These are phyloP conservation scores for Cladorrhinum sp. DNA, from an alignment of 2,329 filamentous ascomycete genomes.

Conservation along the genomic window DNA sequence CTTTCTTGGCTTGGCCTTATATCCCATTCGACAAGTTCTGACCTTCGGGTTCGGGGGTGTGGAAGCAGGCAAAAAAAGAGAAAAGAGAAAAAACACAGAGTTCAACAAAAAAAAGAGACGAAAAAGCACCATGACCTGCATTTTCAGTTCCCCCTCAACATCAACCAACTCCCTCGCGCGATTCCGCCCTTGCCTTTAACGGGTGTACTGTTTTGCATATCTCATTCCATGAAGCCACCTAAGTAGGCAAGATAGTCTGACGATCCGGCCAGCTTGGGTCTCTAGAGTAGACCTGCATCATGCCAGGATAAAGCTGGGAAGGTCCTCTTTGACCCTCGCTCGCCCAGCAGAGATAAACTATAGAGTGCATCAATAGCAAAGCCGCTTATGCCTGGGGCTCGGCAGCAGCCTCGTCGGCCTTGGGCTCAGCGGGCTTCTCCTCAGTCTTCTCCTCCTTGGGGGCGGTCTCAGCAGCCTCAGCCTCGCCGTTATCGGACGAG, in stretches of 20 bases:
- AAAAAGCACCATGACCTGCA: slow-evolving; percentile 38
- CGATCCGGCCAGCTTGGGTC: slow-evolving; percentile 7
- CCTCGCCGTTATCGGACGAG: slow-evolving; percentile 83
- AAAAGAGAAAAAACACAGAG: slow-evolving; percentile 22
- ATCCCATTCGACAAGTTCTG: slow-evolving; percentile 6
- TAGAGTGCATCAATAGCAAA: slow-evolving; percentile 9
- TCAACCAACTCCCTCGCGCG: slow-evolving; percentile 35
- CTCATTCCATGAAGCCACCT: slow-evolving; percentile 8
- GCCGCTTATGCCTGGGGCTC: slow-evolving; percentile 47
- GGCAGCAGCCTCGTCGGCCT: slow-evolving; percentile 45
- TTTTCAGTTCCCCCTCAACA: slow-evolving; percentile 36
- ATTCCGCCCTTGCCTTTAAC: slow-evolving; percentile 34
- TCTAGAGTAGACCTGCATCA: slow-evolving; percentile 11
- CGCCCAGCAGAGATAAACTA: slow-evolving; percentile 6
- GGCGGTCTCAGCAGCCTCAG: slow-evolving; percentile 60
- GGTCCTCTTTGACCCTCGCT: slow-evolving; percentile 5
- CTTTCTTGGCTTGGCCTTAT: slow-evolving; percentile 2
- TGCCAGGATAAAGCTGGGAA: slow-evolving; percentile 14
- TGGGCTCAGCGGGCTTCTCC: slow-evolving; percentile 53
- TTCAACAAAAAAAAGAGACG: slow-evolving; percentile 31
- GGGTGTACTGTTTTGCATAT: slow-evolving; percentile 27
- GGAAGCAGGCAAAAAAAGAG: slow-evolving; percentile 17
- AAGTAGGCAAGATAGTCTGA: slow-evolving; percentile 12
- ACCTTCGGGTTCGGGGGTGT: slow-evolving; percentile 5
- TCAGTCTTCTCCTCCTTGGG: slow-evolving; percentile 50